Conservation (phyloP, 1,139 yeast species). For the Hansenula sp. region DNA sequence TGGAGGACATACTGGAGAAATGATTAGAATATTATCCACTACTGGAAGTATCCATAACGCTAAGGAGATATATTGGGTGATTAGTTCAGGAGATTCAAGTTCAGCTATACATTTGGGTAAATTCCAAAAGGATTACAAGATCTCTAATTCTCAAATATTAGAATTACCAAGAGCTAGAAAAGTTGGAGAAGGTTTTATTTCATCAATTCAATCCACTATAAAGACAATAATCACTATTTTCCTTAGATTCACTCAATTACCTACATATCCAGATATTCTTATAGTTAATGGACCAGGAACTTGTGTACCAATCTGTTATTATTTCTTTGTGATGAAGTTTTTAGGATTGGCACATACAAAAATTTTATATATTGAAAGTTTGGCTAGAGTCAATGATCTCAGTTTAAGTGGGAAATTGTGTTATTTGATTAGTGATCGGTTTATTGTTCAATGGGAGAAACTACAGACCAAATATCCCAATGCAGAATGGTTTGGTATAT, state of each 20-base stretch:
- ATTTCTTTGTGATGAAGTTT: constrained; percentile 38
- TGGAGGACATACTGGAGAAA: constrained; percentile 96
- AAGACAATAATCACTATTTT: constrained; percentile 3
- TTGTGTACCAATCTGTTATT: constrained; percentile 62
- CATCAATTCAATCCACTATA: constrained; percentile 51
- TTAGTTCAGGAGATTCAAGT: constrained; percentile 50
- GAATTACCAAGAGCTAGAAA: constrained; percentile 69
- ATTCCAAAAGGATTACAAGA: constrained; percentile 31
- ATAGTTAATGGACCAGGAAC: constrained; percentile 95
- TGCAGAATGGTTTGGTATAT: constrained; percentile 73
- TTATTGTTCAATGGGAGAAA: constrained; percentile 88
- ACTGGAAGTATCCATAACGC: constrained; percentile 27
- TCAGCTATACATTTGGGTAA: constrained; percentile 48
- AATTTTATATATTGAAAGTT: constrained; percentile 78
- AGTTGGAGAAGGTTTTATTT: constrained; percentile 59
- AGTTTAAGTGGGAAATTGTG: constrained; percentile 75
- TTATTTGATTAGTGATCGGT: constrained; percentile 66
- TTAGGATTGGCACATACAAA: constrained; percentile 49
- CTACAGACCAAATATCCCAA: constrained; percentile 50
- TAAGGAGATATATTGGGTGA: constrained; percentile 25
- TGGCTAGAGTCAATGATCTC: constrained; percentile 75
- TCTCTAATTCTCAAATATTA: constrained; percentile 24
- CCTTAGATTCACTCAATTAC: not conserved
- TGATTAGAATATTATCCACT: constrained; percentile 60
- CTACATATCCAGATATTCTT: constrained; percentile 45